Evolutionary conservation across 2,329 filamentous ascomycete species (phyloP).

Genomic region (Ciborinia camelliae): DNA sequence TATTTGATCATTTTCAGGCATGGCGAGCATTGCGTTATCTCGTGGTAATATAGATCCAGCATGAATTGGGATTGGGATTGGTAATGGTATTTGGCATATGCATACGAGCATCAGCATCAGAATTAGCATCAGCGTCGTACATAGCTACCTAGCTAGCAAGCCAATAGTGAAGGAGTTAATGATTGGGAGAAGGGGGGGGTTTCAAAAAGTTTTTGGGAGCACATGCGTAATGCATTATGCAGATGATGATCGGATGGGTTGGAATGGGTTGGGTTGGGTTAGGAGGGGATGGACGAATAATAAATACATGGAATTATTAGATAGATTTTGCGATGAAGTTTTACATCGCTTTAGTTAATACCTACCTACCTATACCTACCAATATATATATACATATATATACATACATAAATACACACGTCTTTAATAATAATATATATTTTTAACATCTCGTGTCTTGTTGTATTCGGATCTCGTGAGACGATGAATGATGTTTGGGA

Average conservation of each 20-base stretch:
- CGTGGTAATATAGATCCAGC: background rate
- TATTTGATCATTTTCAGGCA: background rate
- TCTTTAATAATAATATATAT: too few relatives aligned
- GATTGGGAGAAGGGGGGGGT: background rate
- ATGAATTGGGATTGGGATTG: background rate
- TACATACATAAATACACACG: too few relatives aligned
- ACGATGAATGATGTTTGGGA: too few relatives aligned
- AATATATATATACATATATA: too few relatives aligned
- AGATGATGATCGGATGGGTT: background rate
- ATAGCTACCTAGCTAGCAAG: background rate
- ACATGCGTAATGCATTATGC: background rate
- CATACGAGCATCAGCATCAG: background rate
- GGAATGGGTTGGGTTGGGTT: background rate
- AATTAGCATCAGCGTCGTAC: too few relatives aligned
- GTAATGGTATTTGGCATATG: background rate
- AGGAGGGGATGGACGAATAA: background rate
- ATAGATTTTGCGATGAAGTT: background rate
- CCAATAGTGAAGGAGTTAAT: constrained; percentile 3
- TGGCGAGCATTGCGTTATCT: background rate
- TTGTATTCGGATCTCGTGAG: background rate
- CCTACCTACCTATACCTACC: background rate
- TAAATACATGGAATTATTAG: background rate
- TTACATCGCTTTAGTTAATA: background rate
- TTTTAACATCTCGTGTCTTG: background rate
- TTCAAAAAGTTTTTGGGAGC: background rate